Evolutionary conservation across 805 yeast species (phyloP).

Genomic region (Ogataea sp.): DNA sequence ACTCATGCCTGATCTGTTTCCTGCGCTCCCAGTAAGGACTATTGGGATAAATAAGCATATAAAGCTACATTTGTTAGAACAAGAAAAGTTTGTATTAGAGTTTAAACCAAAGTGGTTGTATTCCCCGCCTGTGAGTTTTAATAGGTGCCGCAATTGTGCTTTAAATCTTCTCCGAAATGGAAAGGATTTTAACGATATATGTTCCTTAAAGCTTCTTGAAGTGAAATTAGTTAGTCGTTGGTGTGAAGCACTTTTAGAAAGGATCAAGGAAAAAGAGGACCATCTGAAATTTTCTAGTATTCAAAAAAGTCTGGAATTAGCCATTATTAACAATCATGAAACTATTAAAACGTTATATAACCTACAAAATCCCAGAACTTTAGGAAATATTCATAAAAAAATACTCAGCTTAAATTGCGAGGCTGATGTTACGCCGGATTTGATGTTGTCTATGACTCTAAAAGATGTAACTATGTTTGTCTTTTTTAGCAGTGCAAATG

Average conservation of each 20-base stretch:
- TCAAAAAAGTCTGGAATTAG: too few species aligned
- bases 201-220: constrained; percentile 29
- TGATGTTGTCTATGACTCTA: constrained; percentile 41
- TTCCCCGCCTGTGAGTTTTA: constrained; percentile 19
- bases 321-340: constrained; percentile 1
- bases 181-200: constrained; percentile 5
- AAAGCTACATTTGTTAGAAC: too few species aligned
- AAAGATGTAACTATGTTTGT: constrained; percentile 45
- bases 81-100: too few species aligned
- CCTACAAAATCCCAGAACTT: constrained; percentile 27
- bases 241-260: too few species aligned
- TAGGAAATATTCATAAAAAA: constrained; percentile 19
- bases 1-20: constrained; percentile 19
- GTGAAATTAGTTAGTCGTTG: background rate
- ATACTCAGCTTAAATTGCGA: constrained; percentile 23
- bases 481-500: constrained; percentile 23
- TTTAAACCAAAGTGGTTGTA: constrained; percentile 49
- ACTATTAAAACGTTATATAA: constrained; percentile 13
- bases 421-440: constrained; percentile 32
- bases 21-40: background rate
- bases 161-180: constrained; percentile 20
- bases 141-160: constrained; percentile 40
- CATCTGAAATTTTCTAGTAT: too few species aligned
- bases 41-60: constrained; percentile 19
- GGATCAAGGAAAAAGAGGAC: too few species aligned